Evolutionary conservation across 345 rosid genomes (phyloP).

Genomic region (Gynandropsis gynandra): DNA sequence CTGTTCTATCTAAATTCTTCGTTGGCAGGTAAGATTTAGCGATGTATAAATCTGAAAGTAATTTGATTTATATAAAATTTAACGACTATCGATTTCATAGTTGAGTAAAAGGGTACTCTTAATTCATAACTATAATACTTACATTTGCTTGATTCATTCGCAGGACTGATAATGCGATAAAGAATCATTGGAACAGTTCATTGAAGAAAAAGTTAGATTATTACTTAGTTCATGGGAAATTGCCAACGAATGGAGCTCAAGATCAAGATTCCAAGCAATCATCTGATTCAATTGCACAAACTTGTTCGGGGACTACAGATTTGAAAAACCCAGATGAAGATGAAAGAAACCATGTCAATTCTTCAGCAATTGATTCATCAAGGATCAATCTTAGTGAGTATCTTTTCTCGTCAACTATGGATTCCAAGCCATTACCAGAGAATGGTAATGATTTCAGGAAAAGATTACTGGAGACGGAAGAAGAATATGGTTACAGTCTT

Average conservation of each 20-base stretch:
- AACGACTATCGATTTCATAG: too few species aligned
- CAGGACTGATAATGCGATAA: conserved; percentile 95
- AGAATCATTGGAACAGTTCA: conserved; percentile 98
- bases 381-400: conserved; percentile 34
- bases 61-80: too few species aligned
- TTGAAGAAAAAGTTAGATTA: conserved; percentile 84
- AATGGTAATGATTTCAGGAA: conserved; percentile 23
- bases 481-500: conserved; percentile 41
- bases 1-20: conserved; percentile 88
- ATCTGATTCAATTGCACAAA: conserved; percentile 40
- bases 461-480: not conserved
- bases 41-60: conserved; percentile 28
- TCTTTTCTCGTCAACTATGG: conserved; percentile 48
- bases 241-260: conserved; percentile 40
- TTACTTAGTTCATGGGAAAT: conserved; percentile 60
- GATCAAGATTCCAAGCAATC: conserved; percentile 19
- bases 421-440: conserved; percentile 29
- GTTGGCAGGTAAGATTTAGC: conserved; percentile 81
- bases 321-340: conserved; percentile 40
- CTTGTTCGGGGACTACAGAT: conserved; percentile 42
- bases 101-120: not conserved
- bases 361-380: conserved; percentile 35
- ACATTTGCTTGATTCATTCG: conserved; percentile 8
- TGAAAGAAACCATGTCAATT: conserved; percentile 39
- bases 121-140: not conserved